phyloP scores from a whole-genome alignment of 768 basidiomycete species.

The Amyloporia xantha region DNA sequence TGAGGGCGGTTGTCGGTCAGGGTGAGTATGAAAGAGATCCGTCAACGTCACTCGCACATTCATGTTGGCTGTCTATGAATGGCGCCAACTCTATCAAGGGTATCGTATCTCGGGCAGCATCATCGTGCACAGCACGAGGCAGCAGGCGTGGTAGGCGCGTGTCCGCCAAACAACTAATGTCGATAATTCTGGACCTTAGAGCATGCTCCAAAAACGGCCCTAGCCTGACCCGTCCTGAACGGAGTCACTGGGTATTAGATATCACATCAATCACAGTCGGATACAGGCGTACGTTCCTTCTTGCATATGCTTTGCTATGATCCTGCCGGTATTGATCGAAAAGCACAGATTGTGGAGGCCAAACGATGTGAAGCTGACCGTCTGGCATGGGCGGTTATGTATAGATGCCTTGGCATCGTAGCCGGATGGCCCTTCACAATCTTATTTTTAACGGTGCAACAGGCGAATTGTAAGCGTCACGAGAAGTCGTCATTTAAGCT shows the following conservation, averaged over 20 bases:
- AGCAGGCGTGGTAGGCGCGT: slow-evolving; percentile 13
- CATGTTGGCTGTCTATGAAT: not conserved
- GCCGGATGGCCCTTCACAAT: not conserved
- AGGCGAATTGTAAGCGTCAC: not conserved
- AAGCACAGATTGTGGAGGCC: not conserved
- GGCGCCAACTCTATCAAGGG: slow-evolving; percentile 7
- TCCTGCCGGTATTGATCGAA: slow-evolving; percentile 1
- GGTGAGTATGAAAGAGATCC: not conserved
- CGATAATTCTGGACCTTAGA: slow-evolving; percentile 3
- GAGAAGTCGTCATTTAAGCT: not conserved
- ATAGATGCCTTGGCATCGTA: not conserved
- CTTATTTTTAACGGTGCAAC: not conserved
- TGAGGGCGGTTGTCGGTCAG: not conserved
- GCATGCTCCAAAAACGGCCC: not conserved
- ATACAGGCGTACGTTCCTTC: not conserved
- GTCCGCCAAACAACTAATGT: not conserved
- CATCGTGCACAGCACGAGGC: slow-evolving; percentile 21
- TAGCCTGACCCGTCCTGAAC: slow-evolving; percentile 1
- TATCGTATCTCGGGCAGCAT: slow-evolving; percentile 13
- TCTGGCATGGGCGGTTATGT: not conserved
- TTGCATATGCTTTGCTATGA: not conserved
- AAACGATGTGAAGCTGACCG: not conserved
- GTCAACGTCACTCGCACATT: slow-evolving; percentile 4
- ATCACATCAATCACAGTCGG: slow-evolving; percentile 2
- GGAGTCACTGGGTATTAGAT: not conserved